Evolutionary conservation across 371 early-diverging fungal species (phyloP), one percentile per base, ranked within the genome.

Genomic region (Mucor velutinosus): DNA sequence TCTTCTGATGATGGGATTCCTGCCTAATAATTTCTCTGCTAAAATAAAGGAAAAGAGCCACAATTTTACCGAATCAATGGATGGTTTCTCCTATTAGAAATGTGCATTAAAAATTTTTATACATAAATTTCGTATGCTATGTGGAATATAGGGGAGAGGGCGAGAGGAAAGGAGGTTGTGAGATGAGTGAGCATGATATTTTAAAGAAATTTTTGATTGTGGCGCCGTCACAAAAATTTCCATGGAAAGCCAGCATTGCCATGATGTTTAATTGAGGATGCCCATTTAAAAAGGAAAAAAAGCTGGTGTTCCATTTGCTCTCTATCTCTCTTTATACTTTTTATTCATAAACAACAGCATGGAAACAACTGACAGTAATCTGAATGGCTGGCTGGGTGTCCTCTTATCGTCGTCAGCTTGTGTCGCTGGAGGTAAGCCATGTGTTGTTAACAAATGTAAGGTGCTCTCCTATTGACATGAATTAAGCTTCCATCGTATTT

Each of bases 341-440:
- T 51, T 57, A 30, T 32, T 43, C 33, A 3, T 29, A 53, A 14
- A 53, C 23, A 27, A 29, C 17, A 30, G n/a, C 37, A 41, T 60
- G 25, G 6, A 30, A 32, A 21, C 30, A 49, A 33, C 15, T 10
- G 56, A 17, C 27, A 56, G 56, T 8, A 32, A 59, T 59, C 32
- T 65, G 8, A 51, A 76, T 55, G 78, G 76, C 1, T 81, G 81
- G 81, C 33, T 78, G 41, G 66, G 76, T 60, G 81, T 81, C 0
- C 33, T 76, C 0, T 23, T 81, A 39, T 81, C 81, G 2, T 75
- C 76, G 15, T 60, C 68, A 25, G 81, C 81, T 30, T 81, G 81
- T 45, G 57, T 76, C 19, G 1, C 68, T 27, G 81, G 81, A 56
- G 81, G 81, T 81, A 66, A 57, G 37, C 23, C 14, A 17, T 51